These are phyloP conservation scores for Plantago elongata DNA, from an alignment of 257 asterid species.

Conservation along the genomic window DNA sequence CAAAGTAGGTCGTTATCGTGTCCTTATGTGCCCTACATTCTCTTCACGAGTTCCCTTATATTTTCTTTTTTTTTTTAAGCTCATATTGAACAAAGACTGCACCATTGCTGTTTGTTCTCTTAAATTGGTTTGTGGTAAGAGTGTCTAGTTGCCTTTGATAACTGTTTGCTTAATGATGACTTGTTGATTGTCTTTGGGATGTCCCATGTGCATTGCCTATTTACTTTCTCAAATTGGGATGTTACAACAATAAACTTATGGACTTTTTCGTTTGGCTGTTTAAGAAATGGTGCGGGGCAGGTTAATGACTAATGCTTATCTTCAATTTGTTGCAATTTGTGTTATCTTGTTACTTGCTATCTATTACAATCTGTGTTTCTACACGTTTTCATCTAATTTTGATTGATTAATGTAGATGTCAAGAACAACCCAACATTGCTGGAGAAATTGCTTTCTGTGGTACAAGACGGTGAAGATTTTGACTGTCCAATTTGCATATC, in stretches of 20 bases:
- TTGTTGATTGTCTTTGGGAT: no score
- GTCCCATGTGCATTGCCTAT: not conserved
- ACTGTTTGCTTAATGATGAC: no score
- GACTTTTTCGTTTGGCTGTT: no score
- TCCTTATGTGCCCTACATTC: no score
- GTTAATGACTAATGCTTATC: not conserved
- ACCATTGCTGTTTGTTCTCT: no score
- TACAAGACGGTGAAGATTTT: conserved; percentile 71
- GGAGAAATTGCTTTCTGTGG: conserved; percentile 44
- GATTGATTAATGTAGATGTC: conserved; percentile 40
- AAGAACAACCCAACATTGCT: conserved; percentile 55
- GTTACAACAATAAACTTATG: no score
- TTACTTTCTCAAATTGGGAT: not conserved
- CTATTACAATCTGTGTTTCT: not conserved
- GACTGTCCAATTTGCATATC: conserved; percentile 72
- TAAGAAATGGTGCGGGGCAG: not conserved
- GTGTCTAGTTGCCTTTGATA: no score
- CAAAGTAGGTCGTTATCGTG: no score
- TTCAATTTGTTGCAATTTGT: not conserved
- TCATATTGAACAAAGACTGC: no score
- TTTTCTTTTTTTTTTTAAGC: no score
- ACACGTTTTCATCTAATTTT: not conserved
- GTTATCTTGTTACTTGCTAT: conserved; percentile 1
- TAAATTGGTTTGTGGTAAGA: no score
- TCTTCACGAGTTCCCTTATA: no score